These are phyloP conservation scores for Hypoxylon sp. DNA, from an alignment of 2,329 filamentous ascomycete genomes.

Conservation along the genomic window DNA sequence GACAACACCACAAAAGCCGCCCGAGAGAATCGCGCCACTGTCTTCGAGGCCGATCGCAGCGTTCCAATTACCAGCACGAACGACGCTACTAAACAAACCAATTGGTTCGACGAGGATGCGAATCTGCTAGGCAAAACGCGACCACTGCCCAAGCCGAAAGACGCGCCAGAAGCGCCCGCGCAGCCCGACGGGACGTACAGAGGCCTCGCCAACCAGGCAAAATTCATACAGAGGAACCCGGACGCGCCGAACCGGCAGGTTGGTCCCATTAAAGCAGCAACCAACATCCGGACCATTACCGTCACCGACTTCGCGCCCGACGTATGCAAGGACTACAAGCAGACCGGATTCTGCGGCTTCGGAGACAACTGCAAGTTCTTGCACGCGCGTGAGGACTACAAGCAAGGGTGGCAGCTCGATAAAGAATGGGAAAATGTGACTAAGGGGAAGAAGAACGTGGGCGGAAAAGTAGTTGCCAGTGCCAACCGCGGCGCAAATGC, in stretches of 20 bases:
- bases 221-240: conserved; percentile 84
- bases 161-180: conserved; percentile 18
- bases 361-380: conserved; percentile 86
- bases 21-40: conserved; percentile 61
- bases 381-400: conserved; percentile 81
- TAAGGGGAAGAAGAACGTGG: conserved; percentile 73
- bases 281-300: conserved; percentile 91
- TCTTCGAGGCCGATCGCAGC: conserved; percentile 71
- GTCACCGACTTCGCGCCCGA: conserved; percentile 92
- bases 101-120: conserved; percentile 88
- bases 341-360: conserved; percentile 77
- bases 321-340: conserved; percentile 94
- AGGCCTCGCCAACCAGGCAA: conserved; percentile 76
- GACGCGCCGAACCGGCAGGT: conserved; percentile 76
- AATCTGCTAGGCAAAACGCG: conserved; percentile 70
- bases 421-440: conserved; percentile 90
- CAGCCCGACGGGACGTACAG: conserved; percentile 77
- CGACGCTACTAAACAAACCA: conserved; percentile 88
- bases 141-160: conserved; percentile 49
- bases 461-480: conserved; percentile 71
- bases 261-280: conserved; percentile 87
- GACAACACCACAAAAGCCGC: conserved; percentile 55
- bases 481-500: conserved; percentile 59
- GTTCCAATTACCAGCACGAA: conserved; percentile 75
- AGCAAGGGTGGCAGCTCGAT: conserved; percentile 96